Evolutionary conservation across 202 grass and related monocot genomes (phyloP), one percentile per base, ranked within the genome.

Genomic region (Carex arenaria): DNA sequence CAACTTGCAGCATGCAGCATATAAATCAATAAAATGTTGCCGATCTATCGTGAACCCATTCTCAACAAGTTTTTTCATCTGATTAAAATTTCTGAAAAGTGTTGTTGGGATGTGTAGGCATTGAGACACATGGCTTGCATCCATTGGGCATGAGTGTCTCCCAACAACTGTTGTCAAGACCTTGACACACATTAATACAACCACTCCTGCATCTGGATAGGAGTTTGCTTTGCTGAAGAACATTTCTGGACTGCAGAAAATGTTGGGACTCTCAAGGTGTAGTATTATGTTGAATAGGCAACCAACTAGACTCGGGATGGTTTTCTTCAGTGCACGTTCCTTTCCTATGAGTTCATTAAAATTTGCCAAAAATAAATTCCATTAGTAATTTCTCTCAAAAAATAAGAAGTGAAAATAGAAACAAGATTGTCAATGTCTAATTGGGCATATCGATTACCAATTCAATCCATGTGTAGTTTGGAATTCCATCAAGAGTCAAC

Each of bases 1-100:
- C 62, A 98, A 89, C 82, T 95, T 98, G 83, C 95, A 98, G 85
- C 95, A 98, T 91, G 92, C 88, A 85, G 89, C 87, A 87, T 93
- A 98, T 42, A 98, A 81, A 86, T 98, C 89, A 79, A 95, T 71
- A 18, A 87, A 93, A 88, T 90, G 91, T 57, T 89, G 89, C 61
- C 87, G 89, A 79, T 98, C 88, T 52, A 98, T 38, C 52, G 85
- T 67, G 80, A 80, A 93, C 81, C 89, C 85, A 80, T 81, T 65
- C 49, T 70, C 82, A 76, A 78, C 45, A 56, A 20, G 69, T 62
- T 57, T 36, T 83, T 80, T 68, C 66, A 59, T 82, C 34, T 64
- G 64, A 88, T 83, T 87, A 79, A 98, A 98, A 70, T 84, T 88
- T 83, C 89, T 95, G 81, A 98, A 95, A 81, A 95, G 87, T 73